These are phyloP conservation scores for Cladosporium oxysporum DNA, from an alignment of 2,329 filamentous ascomycete genomes.

Conservation along the genomic window DNA sequence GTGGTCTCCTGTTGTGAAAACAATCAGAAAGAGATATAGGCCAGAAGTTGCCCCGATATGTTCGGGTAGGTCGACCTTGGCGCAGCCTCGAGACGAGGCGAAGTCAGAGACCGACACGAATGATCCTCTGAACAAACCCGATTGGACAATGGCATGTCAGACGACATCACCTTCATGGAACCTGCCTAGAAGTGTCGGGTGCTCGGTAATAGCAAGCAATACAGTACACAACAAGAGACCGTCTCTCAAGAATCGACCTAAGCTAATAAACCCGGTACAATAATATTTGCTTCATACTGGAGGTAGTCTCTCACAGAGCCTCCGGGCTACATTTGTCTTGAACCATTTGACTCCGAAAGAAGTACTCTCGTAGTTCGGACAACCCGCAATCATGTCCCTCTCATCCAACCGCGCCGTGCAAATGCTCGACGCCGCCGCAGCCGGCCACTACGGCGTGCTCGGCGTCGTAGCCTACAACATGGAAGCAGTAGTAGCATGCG, in stretches of 20 bases:
- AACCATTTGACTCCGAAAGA: not conserved
- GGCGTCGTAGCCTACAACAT: slow-evolving; percentile 51
- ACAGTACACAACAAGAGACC: not conserved
- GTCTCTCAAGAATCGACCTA: not conserved
- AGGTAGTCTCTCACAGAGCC: not conserved
- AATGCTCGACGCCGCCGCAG: slow-evolving; percentile 37
- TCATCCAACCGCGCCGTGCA: slow-evolving; percentile 35
- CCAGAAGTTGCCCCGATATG: not conserved
- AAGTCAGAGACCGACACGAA: slow-evolving; percentile 3
- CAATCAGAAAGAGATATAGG: not conserved
- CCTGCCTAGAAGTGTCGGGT: not conserved
- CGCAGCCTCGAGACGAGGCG: slow-evolving; percentile 4
- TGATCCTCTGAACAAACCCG: not conserved
- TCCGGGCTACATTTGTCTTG: not conserved
- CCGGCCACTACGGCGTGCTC: slow-evolving; percentile 38
- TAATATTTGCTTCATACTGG: not conserved
- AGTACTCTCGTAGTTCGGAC: not conserved
- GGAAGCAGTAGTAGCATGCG: slow-evolving; percentile 68
- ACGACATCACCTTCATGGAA: not conserved
- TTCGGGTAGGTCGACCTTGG: not conserved
- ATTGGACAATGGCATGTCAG: not conserved
- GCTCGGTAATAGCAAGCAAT: not conserved
- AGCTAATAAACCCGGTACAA: too few species aligned
- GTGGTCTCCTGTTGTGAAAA: not conserved
- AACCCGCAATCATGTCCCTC: slow-evolving; percentile 21